Base-by-base conservation (phyloP, 371 early-diverging fungal genomes). In the Saksenaea vasiformis region DNA sequence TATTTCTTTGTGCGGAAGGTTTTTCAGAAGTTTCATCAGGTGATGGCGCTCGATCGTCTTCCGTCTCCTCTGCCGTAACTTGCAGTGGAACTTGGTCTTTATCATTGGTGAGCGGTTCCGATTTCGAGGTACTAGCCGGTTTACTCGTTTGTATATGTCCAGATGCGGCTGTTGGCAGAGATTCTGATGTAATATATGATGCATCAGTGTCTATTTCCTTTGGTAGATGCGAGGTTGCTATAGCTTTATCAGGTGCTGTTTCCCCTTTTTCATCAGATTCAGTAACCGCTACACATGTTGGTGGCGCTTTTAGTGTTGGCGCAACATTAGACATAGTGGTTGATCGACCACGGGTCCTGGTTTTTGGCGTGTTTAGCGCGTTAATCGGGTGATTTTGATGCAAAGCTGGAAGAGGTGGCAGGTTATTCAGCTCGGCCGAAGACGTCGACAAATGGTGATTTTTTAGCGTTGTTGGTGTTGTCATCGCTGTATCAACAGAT, bases 391-490 rank as follows among this genome's bases (percentile, higher is more conserved):
- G 14, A 41, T 41, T 41, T 17, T 41, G 13, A 1, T 41, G 43
- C 43, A 41, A 17, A 1, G n/a, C 43, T 41, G 43, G 43, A 41
- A 17, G 43, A 41, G 5, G 17, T 41, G 43, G 43, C 14, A 41
- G 14, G 43, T 41, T 41, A 41, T 41, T 41, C 14, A 41, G 26
- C 2, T 62, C 62, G 10, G 28, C 34, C 3, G 62, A 62, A 34
- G 56, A 38, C 10, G 41, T 3, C 13, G 62, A 58, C 37, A 61
- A n/a, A 14, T 51, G 60, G 26, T 66, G 56, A n/a, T 38, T 54
- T 35, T 66, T 66, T 28, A 26, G 60, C 13, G 60, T 41, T 1
- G 63, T 70, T 2, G 70, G 70, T 4, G 70, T 70, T 13, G 70
- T 70, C 66, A 70, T 58, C 17, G 63, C 59, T 56, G 17, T 27